Percentiles rank a stretch among this genome's conserved stretches.
These are phyloP conservation scores for Piper betle DNA, from an alignment of 164 flowering plant genomes.

Conservation along the genomic window DNA sequence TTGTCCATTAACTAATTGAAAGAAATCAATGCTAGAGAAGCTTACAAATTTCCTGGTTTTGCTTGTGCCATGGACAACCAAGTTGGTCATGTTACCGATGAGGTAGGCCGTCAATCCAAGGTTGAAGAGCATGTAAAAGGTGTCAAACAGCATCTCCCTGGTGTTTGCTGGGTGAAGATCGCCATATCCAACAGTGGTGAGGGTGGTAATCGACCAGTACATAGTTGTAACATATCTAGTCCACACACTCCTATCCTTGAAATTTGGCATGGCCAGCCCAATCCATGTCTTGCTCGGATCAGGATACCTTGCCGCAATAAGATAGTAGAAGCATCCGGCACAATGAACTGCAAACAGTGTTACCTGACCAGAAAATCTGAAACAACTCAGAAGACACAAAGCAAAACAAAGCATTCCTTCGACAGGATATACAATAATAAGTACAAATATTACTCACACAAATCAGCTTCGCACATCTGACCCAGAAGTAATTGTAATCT, in stretches of 20 bases:
- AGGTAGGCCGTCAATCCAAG: slow-evolving; percentile 88
- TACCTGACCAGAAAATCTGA: slow-evolving; percentile 35
- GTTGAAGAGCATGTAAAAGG: slow-evolving; percentile 86
- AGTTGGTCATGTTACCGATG: slow-evolving; percentile 97
- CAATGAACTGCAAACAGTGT: slow-evolving; percentile 91
- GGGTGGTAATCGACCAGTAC: slow-evolving; percentile 95
- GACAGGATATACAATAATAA: neutral
- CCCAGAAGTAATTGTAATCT: slow-evolving; percentile 76
- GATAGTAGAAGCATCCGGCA: slow-evolving; percentile 87
- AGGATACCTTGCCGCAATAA: slow-evolving; percentile 57
- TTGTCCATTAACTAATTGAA: neutral
- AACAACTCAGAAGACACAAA: neutral
- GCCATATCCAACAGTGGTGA: slow-evolving; percentile 94
- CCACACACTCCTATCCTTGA: slow-evolving; percentile 36
- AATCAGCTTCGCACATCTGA: slow-evolving; percentile 72
- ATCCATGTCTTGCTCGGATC: slow-evolving; percentile 64
- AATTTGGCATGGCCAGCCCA: slow-evolving; percentile 35
- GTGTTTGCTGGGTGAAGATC: slow-evolving; percentile 79
- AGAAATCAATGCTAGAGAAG: slow-evolving; percentile 4
- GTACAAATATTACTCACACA: slow-evolving; percentile 44
- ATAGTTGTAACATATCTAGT: slow-evolving; percentile 65
- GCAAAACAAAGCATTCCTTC: neutral
- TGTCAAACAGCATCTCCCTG: slow-evolving; percentile 79
- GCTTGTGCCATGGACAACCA: slow-evolving; percentile 91
- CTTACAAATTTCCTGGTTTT: slow-evolving; percentile 84